Evolutionary conservation across 352 stramenopile species (phyloP), one percentile per base, ranked within the genome.

Genomic region (Phytopythium chamaehyphon): DNA sequence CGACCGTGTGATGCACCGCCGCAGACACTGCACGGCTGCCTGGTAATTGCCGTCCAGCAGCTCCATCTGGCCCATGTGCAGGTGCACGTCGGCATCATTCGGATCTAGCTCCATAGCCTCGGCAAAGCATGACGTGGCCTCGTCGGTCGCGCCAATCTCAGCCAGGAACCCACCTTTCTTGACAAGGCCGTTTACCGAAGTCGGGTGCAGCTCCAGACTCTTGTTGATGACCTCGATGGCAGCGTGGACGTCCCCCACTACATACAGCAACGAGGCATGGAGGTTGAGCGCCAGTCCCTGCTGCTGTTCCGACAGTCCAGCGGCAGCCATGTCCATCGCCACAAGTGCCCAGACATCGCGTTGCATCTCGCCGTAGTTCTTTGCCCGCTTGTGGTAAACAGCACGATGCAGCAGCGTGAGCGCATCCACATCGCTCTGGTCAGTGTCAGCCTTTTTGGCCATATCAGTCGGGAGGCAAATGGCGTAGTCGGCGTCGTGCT

Each of bases 151-250:
- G 12, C 83, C 83, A 22, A 91, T 53, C 55, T 93, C 83, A 14
- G 77, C 77, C 23, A 93, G 55, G 51, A 93, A 93, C 0, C 81
- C 82, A 11, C 77, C 83, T 54, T 91, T 91, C 61, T 94, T 94
- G 51, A 92, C 75, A 11, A 90, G 54, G 5, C 69, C 71, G 40
- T 92, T 92, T 37, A 88, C 75, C 11, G 70, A 61, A 19, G 54
- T 59, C 23, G 76, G 68, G 8, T 82, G 64, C 19, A 93, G 51
- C 40, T 60, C 62, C 39, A 94, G 49, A 18, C 75, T 81, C 62
- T 79, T 57, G 11, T 65, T 64, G 52, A 94, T 92, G 21, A 70
- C 66, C 1, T 81, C 76, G 18, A 92, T 46, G 16, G 83, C 83
- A 1, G 75, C 70, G 54, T 86, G 74, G 10, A 94, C 83, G 40